Evolutionary conservation across 331 rosid species (phyloP), one percentile per base, ranked within the genome.

Genomic region (Malus hybrid): DNA sequence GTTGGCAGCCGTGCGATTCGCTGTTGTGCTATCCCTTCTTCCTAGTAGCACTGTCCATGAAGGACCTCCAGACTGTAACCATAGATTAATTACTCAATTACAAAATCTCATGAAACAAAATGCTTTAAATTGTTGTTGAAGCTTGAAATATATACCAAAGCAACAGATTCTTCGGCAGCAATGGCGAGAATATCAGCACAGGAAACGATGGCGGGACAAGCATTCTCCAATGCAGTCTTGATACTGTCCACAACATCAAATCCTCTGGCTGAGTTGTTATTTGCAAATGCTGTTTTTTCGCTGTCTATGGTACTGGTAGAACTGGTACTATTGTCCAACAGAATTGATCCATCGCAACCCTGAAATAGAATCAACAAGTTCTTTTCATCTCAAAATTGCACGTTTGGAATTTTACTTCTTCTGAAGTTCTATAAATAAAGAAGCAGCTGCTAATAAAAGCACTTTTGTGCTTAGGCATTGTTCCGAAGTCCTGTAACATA

Each of bases 311-410:
- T 86, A 0, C 65, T 60, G 14, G 28, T 78, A 0, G 86, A 69
- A 73, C 32, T 24, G 65, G 16, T 62, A 8, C 69, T 65, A 5
- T 83, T 74, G 80, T 90, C 87, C 86, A 88, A 56, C 83, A 90
- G 79, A 69, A 90, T 27, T 4, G 96, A 90, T 15, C 66, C 93
- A 28, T 89, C 93, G 74, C 93, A 89, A 0, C 93, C 93, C 93
- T 89, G 71, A 42, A 70, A 68, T 5, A 4, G 28, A 60, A 16
- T 14, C n/a, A 32, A 6, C 28, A 31, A 65, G 60, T 60, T 11
- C 6, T 44, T 44, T 44, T 44, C 50, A 42, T 10, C 48, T 42
- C 13, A 42, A 42, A 42, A 42, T 42, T 42, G 48, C 48, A 42
- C 48, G 48, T 42, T 42, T 39, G 46, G 13, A 39, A 39, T 39